These are phyloP conservation scores for Parathielavia appendiculata DNA, from an alignment of 495 filamentous ascomycete species.

Conservation along the genomic window DNA sequence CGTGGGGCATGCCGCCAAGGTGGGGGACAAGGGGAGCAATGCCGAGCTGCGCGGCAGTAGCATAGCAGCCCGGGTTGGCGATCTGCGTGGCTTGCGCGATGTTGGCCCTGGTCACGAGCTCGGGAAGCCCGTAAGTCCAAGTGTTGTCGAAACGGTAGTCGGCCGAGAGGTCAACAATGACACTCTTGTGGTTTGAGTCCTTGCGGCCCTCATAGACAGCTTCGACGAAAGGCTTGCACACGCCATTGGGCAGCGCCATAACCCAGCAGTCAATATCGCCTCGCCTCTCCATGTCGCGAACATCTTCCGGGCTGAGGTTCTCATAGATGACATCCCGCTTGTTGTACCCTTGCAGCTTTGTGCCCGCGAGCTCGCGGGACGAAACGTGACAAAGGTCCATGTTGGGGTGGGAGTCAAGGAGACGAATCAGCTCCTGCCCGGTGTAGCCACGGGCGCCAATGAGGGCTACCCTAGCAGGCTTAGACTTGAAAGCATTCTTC, in stretches of 20 bases:
- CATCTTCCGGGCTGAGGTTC: constrained; percentile 84
- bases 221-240: constrained; percentile 94
- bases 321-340: constrained; percentile 94
- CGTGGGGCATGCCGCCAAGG: constrained; percentile 73
- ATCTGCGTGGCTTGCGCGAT: constrained; percentile 83
- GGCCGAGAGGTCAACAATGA: constrained; percentile 90
- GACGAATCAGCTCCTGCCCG: constrained; percentile 83
- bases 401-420: constrained; percentile 88
- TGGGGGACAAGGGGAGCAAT: constrained; percentile 77
- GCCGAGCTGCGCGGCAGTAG: constrained; percentile 90
- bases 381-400: constrained; percentile 93
- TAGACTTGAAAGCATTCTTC: constrained; percentile 79
- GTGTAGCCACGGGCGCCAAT: constrained; percentile 97
- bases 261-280: constrained; percentile 98
- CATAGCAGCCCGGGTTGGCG: constrained; percentile 93
- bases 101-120: constrained; percentile 69
- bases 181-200: constrained; percentile 56
- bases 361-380: constrained; percentile 85
- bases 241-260: constrained; percentile 95
- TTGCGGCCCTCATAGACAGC: constrained; percentile 70
- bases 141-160: constrained; percentile 88
- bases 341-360: constrained; percentile 84
- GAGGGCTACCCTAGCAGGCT: constrained; percentile 78
- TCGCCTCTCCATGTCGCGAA: constrained; percentile 81
- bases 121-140: constrained; percentile 96